Evolutionary conservation across 2,329 filamentous ascomycete species (phyloP).

Genomic region (Dendrostoma leiphaemia): DNA sequence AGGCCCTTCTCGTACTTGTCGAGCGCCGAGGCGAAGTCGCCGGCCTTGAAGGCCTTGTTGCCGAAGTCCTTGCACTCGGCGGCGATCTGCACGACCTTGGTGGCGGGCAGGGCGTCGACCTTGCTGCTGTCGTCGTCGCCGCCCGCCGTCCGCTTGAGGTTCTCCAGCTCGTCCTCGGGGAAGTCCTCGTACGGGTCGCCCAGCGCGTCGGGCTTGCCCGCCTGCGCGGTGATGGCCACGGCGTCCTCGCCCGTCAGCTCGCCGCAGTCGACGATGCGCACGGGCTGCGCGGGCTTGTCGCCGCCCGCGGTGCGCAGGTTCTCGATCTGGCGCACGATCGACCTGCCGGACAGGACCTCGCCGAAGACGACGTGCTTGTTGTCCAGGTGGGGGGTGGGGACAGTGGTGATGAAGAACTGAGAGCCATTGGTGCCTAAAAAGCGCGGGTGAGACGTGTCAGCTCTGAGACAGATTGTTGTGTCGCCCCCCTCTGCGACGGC

Average conservation of each 20-base stretch:
- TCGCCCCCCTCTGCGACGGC: background rate
- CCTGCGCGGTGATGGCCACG: constrained; percentile 64
- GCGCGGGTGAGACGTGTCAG: background rate
- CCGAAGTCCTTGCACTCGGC: constrained; percentile 86
- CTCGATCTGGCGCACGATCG: constrained; percentile 85
- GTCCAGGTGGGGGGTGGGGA: constrained; percentile 91
- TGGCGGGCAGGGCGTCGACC: constrained; percentile 58
- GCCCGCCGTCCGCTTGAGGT: constrained; percentile 3
- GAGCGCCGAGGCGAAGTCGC: constrained; percentile 67
- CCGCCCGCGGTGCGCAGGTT: constrained; percentile 70
- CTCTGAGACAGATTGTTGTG: background rate
- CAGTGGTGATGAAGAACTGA: constrained; percentile 97
- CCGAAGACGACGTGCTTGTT: constrained; percentile 98
- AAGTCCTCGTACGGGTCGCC: constrained; percentile 96
- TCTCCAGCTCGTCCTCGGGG: constrained; percentile 72
- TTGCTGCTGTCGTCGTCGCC: constrained; percentile 32
- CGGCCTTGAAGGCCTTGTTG: constrained; percentile 86
- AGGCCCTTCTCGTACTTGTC: constrained; percentile 94
- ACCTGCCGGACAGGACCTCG: constrained; percentile 90
- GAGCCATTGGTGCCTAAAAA: constrained; percentile 93
- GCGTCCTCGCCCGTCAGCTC: constrained; percentile 61
- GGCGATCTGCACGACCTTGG: constrained; percentile 74
- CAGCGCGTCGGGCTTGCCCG: constrained; percentile 72
- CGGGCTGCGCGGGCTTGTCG: constrained; percentile 77
- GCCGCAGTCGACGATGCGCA: constrained; percentile 78